phyloP scores from a whole-genome alignment of 805 yeast genomes.

The Spathaspora boniae region DNA sequence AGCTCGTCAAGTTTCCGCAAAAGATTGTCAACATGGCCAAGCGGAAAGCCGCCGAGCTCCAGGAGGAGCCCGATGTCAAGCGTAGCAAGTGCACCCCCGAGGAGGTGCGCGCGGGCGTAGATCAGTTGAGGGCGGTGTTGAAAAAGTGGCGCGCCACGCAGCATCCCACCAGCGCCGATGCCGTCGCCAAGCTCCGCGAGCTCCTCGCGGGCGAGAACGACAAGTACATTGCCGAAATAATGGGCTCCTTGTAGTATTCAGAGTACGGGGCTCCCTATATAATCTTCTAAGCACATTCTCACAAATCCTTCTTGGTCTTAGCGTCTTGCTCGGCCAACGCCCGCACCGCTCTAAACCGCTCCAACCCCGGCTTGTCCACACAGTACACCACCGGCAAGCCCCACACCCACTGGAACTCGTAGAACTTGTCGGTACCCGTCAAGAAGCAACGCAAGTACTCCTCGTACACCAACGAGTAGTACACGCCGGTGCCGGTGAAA shows the following conservation, averaged over 20 bases:
- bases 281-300: not conserved
- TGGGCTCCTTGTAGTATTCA: not conserved
- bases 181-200: slow-evolving; percentile 17
- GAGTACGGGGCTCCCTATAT: not conserved
- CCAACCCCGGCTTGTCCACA: slow-evolving; percentile 24
- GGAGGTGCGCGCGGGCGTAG: slow-evolving; percentile 56
- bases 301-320: slow-evolving; percentile 5
- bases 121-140: slow-evolving; percentile 43
- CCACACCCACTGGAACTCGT: slow-evolving; percentile 54
- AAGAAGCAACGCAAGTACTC: slow-evolving; percentile 72
- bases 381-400: slow-evolving; percentile 52
- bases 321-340: slow-evolving; percentile 15
- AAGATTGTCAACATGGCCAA: slow-evolving; percentile 95
- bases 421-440: slow-evolving; percentile 52
- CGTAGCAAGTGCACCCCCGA: slow-evolving; percentile 48
- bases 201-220: slow-evolving; percentile 18
- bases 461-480: slow-evolving; percentile 74
- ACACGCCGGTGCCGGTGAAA: slow-evolving; percentile 82
- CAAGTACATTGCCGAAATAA: slow-evolving; percentile 45
- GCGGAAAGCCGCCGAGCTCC: slow-evolving; percentile 81
- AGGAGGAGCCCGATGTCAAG: slow-evolving; percentile 38
- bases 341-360: slow-evolving; percentile 15
- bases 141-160: slow-evolving; percentile 52
- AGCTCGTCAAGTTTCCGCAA: slow-evolving; percentile 85
- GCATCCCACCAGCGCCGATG: slow-evolving; percentile 43